Evolutionary conservation across 768 basidiomycete species (phyloP), one percentile per base, ranked within the genome.

Genomic region (Porphyrellus cyaneotinctus): DNA sequence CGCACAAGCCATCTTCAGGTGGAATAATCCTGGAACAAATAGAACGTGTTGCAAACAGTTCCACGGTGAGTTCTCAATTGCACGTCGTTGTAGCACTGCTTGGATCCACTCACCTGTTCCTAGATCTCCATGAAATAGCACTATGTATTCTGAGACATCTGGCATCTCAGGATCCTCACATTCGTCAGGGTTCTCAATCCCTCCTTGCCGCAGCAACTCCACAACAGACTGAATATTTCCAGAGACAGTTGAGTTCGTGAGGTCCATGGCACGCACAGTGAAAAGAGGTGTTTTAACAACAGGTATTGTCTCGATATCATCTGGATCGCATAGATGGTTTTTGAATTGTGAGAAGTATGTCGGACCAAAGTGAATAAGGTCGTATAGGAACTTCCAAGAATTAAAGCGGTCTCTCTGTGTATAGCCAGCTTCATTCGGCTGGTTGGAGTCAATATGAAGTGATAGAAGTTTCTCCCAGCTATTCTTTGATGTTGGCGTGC

Each of bases 21-120:
- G 36, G 14, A 37, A 37, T 6, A 37, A n/a, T 18, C 70, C 72
- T 1, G 59, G 54, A 1, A 75, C 53, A 42, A 66, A 74, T 0
- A 77, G 52, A 1, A 74, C 47, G 33, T 53, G 62, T 32, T 75
- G 71, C 3, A 72, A 50, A 0, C 69, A 60, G 0, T 48, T 43
- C 62, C 62, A 68, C 0, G 69, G 61, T 4, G 68, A 70, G 1
- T 2, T 1, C 18, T 43, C 42, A 28, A 43, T 43, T 9, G 42
- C 26, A 15, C 26, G 41, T 3, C 41, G 26, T 3, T 4, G 24
- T 26, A 28, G 41, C 17, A 28, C 6, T 1, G 15, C 7, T 51
- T 77, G 71, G 1, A 61, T 53, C 4, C 30, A 0, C 8, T 44
- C 43, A 0, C 30, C 43, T 2, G 43, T 32, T 4, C 43, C 43